Conservation (phyloP, 73 alveolate genomes). For the Paramecium caudatum region DNA sequence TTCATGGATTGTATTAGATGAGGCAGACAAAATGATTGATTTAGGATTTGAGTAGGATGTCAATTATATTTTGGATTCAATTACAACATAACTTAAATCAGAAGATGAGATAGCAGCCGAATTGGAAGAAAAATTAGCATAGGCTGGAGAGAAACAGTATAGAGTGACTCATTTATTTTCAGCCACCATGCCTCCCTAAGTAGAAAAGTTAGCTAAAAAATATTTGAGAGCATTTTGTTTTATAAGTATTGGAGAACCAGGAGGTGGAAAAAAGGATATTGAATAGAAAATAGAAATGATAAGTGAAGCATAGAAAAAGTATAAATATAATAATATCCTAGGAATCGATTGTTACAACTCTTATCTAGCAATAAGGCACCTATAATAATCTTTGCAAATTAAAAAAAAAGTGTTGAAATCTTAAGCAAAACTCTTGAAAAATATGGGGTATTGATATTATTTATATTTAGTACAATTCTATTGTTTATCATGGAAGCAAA, state of each 20-base stretch:
- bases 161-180: constrained; percentile 82
- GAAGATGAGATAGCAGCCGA: constrained; percentile 74
- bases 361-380: constrained; percentile 67
- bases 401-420: constrained; percentile 75
- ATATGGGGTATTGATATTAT: constrained; percentile 36
- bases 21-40: constrained; percentile 98
- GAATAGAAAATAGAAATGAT: constrained; percentile 80
- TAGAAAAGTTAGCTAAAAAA: constrained; percentile 82
- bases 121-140: constrained; percentile 61
- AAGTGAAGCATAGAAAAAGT: constrained; percentile 78
- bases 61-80: constrained; percentile 78
- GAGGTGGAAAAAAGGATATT: constrained; percentile 86
- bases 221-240: constrained; percentile 77
- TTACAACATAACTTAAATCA: constrained; percentile 70
- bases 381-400: constrained; percentile 72
- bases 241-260: constrained; percentile 88
- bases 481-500: constrained; percentile 89
- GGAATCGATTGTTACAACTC: constrained; percentile 69
- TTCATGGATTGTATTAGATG: constrained; percentile 93
- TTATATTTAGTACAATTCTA: constrained; percentile 63
- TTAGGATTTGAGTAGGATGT: constrained; percentile 94
- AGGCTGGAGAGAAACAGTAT: constrained; percentile 68
- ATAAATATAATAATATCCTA: neutral
- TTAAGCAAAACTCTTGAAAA: constrained; percentile 67
- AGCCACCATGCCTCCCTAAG: constrained; percentile 86